Evolutionary conservation across 305 asterid species (phyloP).

Genomic region (Solanum chacoense): DNA sequence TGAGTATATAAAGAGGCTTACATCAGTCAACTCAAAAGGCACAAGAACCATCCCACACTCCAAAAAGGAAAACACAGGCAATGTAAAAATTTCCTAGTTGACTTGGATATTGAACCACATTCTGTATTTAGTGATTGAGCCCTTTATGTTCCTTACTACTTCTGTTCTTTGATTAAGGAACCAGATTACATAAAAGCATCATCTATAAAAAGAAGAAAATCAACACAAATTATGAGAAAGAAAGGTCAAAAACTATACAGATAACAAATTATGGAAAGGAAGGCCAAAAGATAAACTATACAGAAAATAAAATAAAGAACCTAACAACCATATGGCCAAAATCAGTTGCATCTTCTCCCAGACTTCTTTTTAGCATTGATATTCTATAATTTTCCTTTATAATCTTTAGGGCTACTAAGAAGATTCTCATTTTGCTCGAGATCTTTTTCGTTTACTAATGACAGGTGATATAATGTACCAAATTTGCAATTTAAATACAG

Average conservation of each 20-base stretch:
- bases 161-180: not conserved
- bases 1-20: not conserved
- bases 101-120: not conserved
- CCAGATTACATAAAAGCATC: not conserved
- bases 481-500: not conserved
- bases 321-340: not conserved
- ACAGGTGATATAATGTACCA: not conserved
- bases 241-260: not conserved
- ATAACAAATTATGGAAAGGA: not conserved
- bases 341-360: not conserved
- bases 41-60: not conserved
- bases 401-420: not conserved
- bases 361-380: not conserved
- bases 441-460: not conserved
- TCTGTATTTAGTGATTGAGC: not conserved
- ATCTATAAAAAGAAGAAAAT: not conserved
- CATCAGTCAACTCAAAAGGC: not conserved
- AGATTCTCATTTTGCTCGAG: not conserved
- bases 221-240: not conserved
- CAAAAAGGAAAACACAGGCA: not conserved
- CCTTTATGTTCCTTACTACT: not conserved
- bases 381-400: not conserved
- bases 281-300: not conserved
- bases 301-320: not conserved
- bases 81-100: not conserved